Conservation (phyloP, 164 flowering plant species). For the Sedum album region DNA sequence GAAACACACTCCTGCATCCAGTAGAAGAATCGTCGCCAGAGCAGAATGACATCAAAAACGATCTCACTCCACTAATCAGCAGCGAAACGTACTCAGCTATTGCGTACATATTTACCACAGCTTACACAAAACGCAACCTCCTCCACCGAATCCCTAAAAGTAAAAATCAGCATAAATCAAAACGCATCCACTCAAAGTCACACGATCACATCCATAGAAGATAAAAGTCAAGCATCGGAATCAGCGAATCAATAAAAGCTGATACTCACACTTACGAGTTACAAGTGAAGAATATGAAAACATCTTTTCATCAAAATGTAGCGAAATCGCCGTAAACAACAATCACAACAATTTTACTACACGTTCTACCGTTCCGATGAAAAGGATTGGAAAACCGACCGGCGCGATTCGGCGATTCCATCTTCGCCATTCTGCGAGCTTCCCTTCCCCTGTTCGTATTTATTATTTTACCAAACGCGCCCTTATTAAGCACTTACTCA, state of each 20-base stretch:
- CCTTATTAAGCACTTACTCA: no score
- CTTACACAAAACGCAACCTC: background rate
- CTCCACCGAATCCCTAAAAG: constrained; percentile 3
- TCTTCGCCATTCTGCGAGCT: no score
- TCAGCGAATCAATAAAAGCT: background rate
- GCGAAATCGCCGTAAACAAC: no score
- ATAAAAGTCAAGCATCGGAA: background rate
- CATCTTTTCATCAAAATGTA: no score
- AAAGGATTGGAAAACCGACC: no score
- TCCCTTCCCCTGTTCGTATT: no score
- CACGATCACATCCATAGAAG: background rate
- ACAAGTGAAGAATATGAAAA: no score
- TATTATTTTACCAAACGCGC: no score
- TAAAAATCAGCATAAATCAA: background rate
- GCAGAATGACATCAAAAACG: background rate
- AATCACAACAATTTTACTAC: no score
- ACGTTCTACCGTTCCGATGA: no score
- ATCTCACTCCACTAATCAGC: background rate
- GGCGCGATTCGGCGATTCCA: no score
- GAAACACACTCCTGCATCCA: background rate
- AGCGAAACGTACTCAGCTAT: background rate
- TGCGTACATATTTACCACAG: background rate
- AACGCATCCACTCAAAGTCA: background rate
- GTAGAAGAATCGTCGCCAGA: background rate
- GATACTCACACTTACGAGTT: background rate